Evolutionary conservation across 805 yeast species (phyloP).

Genomic region (Candida arabinofermentans): DNA sequence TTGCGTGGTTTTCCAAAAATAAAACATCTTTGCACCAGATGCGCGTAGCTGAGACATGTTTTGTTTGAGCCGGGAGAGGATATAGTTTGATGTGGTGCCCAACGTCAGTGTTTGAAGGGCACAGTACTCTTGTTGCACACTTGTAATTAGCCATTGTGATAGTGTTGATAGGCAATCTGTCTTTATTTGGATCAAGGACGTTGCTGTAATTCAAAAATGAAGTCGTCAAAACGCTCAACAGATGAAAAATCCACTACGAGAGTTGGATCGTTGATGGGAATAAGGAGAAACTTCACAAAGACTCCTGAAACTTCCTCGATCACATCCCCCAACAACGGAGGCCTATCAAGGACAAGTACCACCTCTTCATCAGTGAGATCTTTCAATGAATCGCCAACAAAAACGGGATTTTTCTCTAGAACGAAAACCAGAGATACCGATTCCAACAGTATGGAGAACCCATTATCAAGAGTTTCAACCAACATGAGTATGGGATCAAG

Average conservation of each 20-base stretch:
- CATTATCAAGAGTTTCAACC: slow-evolving; percentile 26
- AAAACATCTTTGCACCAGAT: too few species aligned
- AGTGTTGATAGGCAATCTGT: too few species aligned
- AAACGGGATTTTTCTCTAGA: slow-evolving; percentile 18
- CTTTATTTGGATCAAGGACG: background rate
- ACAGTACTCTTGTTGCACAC: too few species aligned
- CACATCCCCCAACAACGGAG: slow-evolving; percentile 4
- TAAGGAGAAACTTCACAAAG: slow-evolving; percentile 15
- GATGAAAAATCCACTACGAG: slow-evolving; percentile 14
- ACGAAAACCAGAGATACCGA: slow-evolving; percentile 13
- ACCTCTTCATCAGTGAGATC: slow-evolving; percentile 11
- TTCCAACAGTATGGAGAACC: slow-evolving; percentile 21
- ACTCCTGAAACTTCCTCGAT: slow-evolving; percentile 2
- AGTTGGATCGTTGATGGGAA: slow-evolving; percentile 23
- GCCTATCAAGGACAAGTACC: slow-evolving; percentile 18
- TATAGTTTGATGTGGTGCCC: too few species aligned
- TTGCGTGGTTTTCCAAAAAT: background rate
- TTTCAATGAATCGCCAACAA: slow-evolving; percentile 20
- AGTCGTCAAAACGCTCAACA: slow-evolving; percentile 11
- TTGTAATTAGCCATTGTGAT: too few species aligned
- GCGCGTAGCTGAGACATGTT: too few species aligned
- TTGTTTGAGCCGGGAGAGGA: too few species aligned
- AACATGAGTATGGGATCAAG: slow-evolving; percentile 17
- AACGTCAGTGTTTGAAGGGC: too few species aligned
- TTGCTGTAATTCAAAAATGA: slow-evolving; percentile 7